phyloP scores from a whole-genome alignment of 2,329 filamentous ascomycete species.

The Neocucurbitaria cava region DNA sequence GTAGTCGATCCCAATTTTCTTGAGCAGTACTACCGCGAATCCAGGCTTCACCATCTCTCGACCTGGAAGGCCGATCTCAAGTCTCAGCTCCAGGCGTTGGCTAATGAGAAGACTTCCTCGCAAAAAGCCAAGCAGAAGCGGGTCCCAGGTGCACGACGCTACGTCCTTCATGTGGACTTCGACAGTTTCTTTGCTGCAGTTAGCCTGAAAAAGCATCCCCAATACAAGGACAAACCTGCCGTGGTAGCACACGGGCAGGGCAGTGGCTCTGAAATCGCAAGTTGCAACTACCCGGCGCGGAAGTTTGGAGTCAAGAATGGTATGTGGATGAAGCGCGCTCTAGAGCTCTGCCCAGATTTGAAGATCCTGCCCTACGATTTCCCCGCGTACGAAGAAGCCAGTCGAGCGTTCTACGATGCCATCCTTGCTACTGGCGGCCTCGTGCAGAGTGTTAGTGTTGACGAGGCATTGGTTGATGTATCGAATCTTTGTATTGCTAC shows the following conservation, averaged over 20 bases:
- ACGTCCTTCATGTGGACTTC: slow-evolving; percentile 95
- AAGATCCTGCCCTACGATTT: slow-evolving; percentile 97
- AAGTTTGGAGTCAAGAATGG: slow-evolving; percentile 91
- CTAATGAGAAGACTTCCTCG: slow-evolving; percentile 69
- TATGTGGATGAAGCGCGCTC: slow-evolving; percentile 98
- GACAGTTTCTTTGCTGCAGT: slow-evolving; percentile 98
- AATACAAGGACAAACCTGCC: slow-evolving; percentile 78
- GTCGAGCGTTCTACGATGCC: slow-evolving; percentile 82
- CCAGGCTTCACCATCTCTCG: slow-evolving; percentile 90
- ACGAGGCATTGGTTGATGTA: slow-evolving; percentile 90
- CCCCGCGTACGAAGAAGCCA: slow-evolving; percentile 90
- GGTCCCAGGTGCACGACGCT: slow-evolving; percentile 71
- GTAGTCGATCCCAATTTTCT: slow-evolving; percentile 93
- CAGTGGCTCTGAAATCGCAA: slow-evolving; percentile 90
- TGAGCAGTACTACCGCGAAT: slow-evolving; percentile 94
- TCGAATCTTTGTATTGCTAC: slow-evolving; percentile 72
- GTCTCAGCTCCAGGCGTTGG: slow-evolving; percentile 80
- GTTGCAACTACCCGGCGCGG: slow-evolving; percentile 93
- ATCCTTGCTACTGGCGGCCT: slow-evolving; percentile 80
- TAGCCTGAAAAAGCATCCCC: slow-evolving; percentile 78
- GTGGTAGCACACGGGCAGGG: slow-evolving; percentile 89
- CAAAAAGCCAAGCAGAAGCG: slow-evolving; percentile 61
- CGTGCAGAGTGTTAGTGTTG: slow-evolving; percentile 96
- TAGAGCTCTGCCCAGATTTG: slow-evolving; percentile 81
- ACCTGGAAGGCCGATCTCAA: slow-evolving; percentile 97